Percentiles rank a stretch among this genome's conserved stretches.
Conservation (phyloP, 1,284 basidiomycete genomes). For the Salmacisia buchloeana region DNA sequence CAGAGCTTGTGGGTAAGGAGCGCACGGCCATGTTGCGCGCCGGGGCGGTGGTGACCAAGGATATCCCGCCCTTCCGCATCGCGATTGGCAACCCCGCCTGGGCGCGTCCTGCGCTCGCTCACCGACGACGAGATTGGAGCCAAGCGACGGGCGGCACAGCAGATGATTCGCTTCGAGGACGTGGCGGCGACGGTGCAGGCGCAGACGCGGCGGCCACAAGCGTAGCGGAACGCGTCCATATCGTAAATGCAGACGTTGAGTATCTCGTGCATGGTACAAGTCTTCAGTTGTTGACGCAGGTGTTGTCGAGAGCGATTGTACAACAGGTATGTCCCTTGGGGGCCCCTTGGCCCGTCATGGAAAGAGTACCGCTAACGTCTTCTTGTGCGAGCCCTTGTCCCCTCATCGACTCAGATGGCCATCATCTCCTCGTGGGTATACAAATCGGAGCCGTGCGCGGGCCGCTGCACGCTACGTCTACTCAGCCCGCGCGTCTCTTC, state of each 20-base stretch:
- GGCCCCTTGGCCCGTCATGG: neutral
- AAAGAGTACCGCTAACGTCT: neutral
- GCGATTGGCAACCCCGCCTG: conserved; percentile 55
- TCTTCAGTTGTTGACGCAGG: too few relatives aligned
- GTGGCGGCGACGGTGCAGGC: neutral
- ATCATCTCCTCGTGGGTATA: conserved; percentile 9
- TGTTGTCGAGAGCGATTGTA: too few relatives aligned
- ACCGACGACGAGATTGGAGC: conserved; percentile 26
- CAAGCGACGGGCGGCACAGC: neutral
- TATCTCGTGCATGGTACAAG: neutral
- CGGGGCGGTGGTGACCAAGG: conserved; percentile 54
- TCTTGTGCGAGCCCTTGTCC: neutral
- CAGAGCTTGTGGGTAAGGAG: neutral
- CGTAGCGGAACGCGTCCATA: neutral
- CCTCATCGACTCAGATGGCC: neutral
- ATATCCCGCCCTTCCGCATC: conserved; percentile 52
- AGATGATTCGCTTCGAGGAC: neutral
- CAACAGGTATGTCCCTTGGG: neutral
- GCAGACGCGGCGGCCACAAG: neutral
- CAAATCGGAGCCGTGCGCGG: neutral
- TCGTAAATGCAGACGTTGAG: neutral
- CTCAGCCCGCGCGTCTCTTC: conserved; percentile 6
- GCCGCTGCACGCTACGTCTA: neutral
- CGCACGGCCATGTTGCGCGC: conserved; percentile 52
- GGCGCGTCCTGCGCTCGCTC: conserved; percentile 52